A percentile compares a stretch with the other conserved stretches of the same genome.
Conservation (phyloP, 1,139 yeast species). For the Ashbya aceris region DNA sequence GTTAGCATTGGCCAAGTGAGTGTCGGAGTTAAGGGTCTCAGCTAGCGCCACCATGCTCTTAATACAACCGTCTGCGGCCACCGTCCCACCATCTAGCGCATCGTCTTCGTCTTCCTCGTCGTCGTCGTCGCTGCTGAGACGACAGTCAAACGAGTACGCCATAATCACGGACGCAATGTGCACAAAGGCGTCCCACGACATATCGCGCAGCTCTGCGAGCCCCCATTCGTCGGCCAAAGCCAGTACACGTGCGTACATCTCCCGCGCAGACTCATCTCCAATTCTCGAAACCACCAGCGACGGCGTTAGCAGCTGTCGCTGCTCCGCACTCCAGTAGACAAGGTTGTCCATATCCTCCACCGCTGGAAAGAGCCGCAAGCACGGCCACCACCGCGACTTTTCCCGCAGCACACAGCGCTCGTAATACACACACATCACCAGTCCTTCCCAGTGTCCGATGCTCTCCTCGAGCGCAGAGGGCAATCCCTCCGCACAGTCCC, state of each 20-base stretch:
- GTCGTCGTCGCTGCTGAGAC: conserved; percentile 27
- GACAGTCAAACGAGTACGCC: conserved; percentile 63
- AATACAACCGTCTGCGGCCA: conserved; percentile 38
- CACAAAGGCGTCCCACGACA: conserved; percentile 52
- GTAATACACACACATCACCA: conserved; percentile 57
- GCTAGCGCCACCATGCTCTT: conserved; percentile 94
- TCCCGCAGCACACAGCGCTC: conserved; percentile 38
- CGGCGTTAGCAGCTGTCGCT: conserved; percentile 47
- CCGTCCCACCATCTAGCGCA: conserved; percentile 32
- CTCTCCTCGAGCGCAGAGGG: conserved; percentile 33
- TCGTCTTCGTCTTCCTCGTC: conserved; percentile 28
- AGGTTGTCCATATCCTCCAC: conserved; percentile 47
- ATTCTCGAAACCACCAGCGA: conserved; percentile 61
- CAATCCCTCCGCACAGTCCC: conserved; percentile 32
- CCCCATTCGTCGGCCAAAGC: conserved; percentile 8
- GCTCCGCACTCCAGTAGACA: conserved; percentile 63
- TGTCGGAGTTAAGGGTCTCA: conserved; percentile 81
- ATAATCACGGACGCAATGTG: conserved; percentile 61
- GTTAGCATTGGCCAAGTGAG: conserved; percentile 68
- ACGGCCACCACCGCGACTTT: conserved; percentile 55
- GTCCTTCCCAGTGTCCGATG: conserved; percentile 66
- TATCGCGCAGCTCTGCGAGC: conserved; percentile 16
- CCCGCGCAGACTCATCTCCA: conserved; percentile 60
- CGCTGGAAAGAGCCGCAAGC: conserved; percentile 61
- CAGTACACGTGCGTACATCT: conserved; percentile 38